Evolutionary conservation across 208 protist species (phyloP).

Genomic region (Crithidia bombi): DNA sequence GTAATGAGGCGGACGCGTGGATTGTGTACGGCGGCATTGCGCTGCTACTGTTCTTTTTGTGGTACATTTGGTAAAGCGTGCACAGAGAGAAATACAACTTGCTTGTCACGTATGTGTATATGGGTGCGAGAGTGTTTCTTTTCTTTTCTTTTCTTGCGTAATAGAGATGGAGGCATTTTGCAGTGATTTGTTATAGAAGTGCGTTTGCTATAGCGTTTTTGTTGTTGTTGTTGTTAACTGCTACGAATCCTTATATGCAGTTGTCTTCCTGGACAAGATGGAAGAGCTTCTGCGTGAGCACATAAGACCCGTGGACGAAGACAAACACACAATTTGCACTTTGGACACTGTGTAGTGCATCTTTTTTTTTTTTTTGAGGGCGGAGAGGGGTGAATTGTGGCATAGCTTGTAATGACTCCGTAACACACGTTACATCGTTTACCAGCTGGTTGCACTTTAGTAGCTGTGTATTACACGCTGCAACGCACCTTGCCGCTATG

Average conservation of each 20-base stretch:
- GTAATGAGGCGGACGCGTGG: conserved; percentile 84
- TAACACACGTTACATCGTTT: too few relatives aligned
- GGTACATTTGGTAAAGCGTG: conserved; percentile 58
- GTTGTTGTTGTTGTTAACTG: not conserved
- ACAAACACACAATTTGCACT: too few relatives aligned
- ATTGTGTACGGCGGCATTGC: conserved; percentile 76
- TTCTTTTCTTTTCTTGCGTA: conserved; percentile 4
- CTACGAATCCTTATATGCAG: not conserved
- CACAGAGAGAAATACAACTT: too few relatives aligned
- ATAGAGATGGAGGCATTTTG: too few relatives aligned
- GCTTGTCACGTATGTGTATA: not conserved
- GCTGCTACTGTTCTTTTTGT: conserved; percentile 67
- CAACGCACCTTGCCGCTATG: too few relatives aligned
- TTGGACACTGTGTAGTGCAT: too few relatives aligned
- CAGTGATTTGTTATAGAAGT: conserved; percentile 1
- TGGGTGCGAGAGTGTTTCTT: not conserved
- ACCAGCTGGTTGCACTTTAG: too few relatives aligned
- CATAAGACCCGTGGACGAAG: too few relatives aligned
- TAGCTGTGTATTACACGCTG: too few relatives aligned
- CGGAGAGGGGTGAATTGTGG: too few relatives aligned
- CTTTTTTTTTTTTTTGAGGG: too few relatives aligned
- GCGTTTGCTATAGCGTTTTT: not conserved
- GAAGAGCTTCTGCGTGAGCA: not conserved
- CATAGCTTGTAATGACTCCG: too few relatives aligned
- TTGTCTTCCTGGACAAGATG: conserved; percentile 15